These are phyloP conservation scores for Scutellaria galericulata DNA, from an alignment of 257 asterid species.

Conservation along the genomic window DNA sequence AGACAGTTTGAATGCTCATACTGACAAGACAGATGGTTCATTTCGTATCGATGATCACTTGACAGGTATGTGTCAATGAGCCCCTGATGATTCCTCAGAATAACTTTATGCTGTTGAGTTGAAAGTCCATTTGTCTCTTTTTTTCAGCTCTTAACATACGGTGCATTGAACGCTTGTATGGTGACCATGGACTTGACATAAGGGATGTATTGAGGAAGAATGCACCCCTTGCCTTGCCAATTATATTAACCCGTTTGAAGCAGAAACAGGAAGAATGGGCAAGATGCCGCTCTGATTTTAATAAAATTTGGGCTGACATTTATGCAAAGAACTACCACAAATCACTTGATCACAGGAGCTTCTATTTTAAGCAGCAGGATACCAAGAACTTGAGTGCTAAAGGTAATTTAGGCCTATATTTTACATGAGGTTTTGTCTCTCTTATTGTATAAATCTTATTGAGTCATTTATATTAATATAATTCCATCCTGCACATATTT, in stretches of 20 bases:
- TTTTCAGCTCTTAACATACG: constrained; percentile 77
- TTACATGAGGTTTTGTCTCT: constrained; percentile 27
- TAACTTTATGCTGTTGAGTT: constrained; percentile 35
- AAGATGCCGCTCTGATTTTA: constrained; percentile 88
- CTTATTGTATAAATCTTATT: constrained; percentile 12
- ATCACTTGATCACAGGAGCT: constrained; percentile 98
- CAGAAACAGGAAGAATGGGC: constrained; percentile 99
- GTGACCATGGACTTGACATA: constrained; percentile 99
- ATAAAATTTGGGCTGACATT: constrained; percentile 96
- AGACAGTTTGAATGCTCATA: constrained; percentile 64
- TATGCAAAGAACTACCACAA: constrained; percentile 91
- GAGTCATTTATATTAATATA: constrained; percentile 18
- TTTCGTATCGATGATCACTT: constrained; percentile 74
- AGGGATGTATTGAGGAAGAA: constrained; percentile 89
- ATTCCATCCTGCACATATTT: constrained; percentile 17
- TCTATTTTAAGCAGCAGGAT: constrained; percentile 96
- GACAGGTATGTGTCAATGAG: constrained; percentile 57
- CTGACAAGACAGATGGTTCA: constrained; percentile 50
- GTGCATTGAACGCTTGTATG: constrained; percentile 96
- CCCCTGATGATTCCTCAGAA: constrained; percentile 34
- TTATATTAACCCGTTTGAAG: constrained; percentile 87
- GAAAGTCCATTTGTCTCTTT: constrained; percentile 33
- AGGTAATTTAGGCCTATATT: constrained; percentile 59
- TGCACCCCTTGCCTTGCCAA: constrained; percentile 87
- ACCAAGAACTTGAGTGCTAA: constrained; percentile 88